A percentile compares a stretch with the other conserved stretches of the same genome.
Evolutionary conservation across 75 land plant species (phyloP).

Genomic region (Sequoiadendron giganteum): DNA sequence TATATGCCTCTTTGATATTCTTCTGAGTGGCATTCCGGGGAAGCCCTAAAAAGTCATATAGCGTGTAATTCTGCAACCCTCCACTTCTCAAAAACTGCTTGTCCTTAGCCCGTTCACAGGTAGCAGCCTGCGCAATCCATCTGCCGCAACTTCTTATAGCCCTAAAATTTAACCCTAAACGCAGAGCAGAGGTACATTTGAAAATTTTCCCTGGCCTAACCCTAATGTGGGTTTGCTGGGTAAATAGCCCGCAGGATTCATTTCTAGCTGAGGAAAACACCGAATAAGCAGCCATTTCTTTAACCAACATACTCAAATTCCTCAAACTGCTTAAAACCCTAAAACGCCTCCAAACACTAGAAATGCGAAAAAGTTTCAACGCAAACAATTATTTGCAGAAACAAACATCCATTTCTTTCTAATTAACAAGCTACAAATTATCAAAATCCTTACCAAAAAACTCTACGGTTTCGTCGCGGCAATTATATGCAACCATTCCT

Average conservation of each 20-base stretch:
- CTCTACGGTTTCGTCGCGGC: not conserved
- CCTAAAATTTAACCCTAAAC: not conserved
- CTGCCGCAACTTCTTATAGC: not conserved
- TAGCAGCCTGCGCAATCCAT: not conserved
- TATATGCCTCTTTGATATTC: slow-evolving; percentile 10
- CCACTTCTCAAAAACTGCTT: not conserved
- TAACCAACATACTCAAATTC: not conserved
- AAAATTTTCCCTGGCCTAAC: not conserved
- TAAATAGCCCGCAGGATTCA: not conserved
- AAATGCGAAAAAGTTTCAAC: not conserved
- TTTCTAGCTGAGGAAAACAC: not conserved
- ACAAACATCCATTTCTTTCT: not conserved
- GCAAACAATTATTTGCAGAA: not conserved
- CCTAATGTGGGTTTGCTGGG: not conserved
- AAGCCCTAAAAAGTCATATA: slow-evolving; percentile 8
- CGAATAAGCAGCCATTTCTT: not conserved
- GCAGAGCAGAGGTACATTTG: not conserved
- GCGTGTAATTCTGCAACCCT: slow-evolving; percentile 1
- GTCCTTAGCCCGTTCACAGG: not conserved
- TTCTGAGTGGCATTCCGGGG: slow-evolving; percentile 2
- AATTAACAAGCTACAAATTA: not conserved
- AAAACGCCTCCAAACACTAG: not conserved
- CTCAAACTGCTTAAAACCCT: not conserved
- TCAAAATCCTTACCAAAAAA: not conserved
- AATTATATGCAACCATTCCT: not conserved